These are phyloP conservation scores for Penicillium expansum DNA, from an alignment of 2,329 filamentous ascomycete species.

Conservation along the genomic window DNA sequence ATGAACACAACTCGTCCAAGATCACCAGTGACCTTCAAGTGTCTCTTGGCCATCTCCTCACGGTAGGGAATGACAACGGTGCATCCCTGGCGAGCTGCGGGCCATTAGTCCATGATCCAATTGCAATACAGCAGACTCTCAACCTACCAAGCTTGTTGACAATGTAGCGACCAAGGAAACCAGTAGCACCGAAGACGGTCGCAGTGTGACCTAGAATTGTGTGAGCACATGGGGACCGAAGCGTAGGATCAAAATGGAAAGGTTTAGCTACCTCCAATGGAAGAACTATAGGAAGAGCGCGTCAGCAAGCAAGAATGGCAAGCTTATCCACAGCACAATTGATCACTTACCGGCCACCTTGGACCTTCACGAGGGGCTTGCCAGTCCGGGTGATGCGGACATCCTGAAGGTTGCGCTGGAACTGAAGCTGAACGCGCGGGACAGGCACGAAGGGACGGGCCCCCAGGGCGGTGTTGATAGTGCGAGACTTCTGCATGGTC, in stretches of 20 bases:
- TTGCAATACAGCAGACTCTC: not conserved
- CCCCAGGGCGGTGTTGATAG: constrained; percentile 42
- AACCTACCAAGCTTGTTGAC: constrained; percentile 82
- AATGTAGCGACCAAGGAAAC: constrained; percentile 93
- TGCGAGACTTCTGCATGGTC: constrained; percentile 48
- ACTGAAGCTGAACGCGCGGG: constrained; percentile 39
- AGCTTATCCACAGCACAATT: constrained; percentile 12
- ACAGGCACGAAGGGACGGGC: constrained; percentile 38
- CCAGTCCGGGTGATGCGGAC: constrained; percentile 91
- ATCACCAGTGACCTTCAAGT: constrained; percentile 94
- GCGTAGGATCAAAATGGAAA: constrained; percentile 18
- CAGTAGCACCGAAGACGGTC: constrained; percentile 96
- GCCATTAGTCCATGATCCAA: constrained; percentile 24
- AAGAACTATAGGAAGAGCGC: constrained; percentile 57
- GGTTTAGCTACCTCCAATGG: constrained; percentile 69
- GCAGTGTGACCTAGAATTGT: constrained; percentile 74
- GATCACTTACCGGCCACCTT: constrained; percentile 76
- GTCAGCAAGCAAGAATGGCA: constrained; percentile 23
- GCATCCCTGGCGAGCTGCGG: constrained; percentile 81
- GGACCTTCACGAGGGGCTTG: constrained; percentile 85
- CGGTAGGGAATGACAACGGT: constrained; percentile 90
- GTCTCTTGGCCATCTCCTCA: constrained; percentile 96
- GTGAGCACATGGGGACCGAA: constrained; percentile 27
- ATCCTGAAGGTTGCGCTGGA: constrained; percentile 64
- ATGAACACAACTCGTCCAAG: constrained; percentile 85